Evolutionary conservation across 441 rosid species (phyloP).

Genomic region (Pelargonium fulgidum): DNA sequence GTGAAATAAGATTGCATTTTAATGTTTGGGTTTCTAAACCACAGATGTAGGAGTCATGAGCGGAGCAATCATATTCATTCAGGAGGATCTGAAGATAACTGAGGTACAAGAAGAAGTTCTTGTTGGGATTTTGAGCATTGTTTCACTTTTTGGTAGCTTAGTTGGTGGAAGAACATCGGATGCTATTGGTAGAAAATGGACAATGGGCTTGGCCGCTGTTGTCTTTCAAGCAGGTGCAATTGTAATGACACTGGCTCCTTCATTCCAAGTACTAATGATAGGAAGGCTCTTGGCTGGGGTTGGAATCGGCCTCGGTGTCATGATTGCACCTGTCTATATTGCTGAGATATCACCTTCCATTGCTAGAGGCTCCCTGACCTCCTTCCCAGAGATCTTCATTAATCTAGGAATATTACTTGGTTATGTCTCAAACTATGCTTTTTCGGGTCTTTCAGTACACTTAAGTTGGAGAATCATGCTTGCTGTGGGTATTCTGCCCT

Average conservation of each 20-base stretch:
- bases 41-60: constrained; percentile 45
- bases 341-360: constrained; percentile 1
- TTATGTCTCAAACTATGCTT: not conserved
- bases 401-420: not conserved
- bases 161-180: constrained; percentile 34
- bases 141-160: constrained; percentile 32
- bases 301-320: constrained; percentile 34
- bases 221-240: constrained; percentile 31
- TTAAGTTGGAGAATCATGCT: constrained; percentile 3
- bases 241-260: constrained; percentile 31
- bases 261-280: constrained; percentile 24
- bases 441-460: not conserved
- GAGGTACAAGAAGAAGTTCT: constrained; percentile 32
- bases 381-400: constrained; percentile 1
- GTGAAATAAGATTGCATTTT: not conserved
- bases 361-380: not conserved
- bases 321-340: constrained; percentile 31
- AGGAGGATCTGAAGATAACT: constrained; percentile 28
- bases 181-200: constrained; percentile 32
- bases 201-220: constrained; percentile 25
- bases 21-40: constrained; percentile 7
- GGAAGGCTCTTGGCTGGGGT: constrained; percentile 31
- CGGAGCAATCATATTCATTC: constrained; percentile 30
- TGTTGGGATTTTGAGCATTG: constrained; percentile 32
- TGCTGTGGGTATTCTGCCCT: not conserved